Conservation (phyloP, 805 yeast genomes). For the Pichia sporocuriosa region DNA sequence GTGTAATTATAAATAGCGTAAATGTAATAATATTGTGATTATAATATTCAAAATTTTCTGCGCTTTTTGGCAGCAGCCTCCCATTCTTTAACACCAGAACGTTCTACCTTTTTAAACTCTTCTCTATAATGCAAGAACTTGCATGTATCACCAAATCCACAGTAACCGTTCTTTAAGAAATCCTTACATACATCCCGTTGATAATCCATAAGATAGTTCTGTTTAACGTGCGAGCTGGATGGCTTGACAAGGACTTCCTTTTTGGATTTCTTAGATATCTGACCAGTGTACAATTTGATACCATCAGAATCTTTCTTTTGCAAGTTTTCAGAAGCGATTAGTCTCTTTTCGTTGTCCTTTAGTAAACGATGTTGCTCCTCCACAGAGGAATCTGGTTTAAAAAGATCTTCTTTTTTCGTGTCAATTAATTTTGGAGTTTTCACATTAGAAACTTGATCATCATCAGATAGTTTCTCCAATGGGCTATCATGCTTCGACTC, state of each 20-base stretch:
- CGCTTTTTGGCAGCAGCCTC: slow-evolving; percentile 17
- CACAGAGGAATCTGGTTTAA: slow-evolving; percentile 20
- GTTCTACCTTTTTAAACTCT: slow-evolving; percentile 47
- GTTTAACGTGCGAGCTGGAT: slow-evolving; percentile 42
- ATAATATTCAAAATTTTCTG: slow-evolving; percentile 17
- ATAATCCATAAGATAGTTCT: slow-evolving; percentile 72
- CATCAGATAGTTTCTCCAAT: no score
- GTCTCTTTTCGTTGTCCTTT: slow-evolving; percentile 1
- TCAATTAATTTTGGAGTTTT: not conserved
- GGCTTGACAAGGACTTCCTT: slow-evolving; percentile 19
- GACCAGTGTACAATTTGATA: slow-evolving; percentile 27
- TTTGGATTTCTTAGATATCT: slow-evolving; percentile 9
- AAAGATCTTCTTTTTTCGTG: slow-evolving; percentile 7
- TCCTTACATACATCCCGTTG: slow-evolving; percentile 95
- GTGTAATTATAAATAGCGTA: not conserved
- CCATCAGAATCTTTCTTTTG: slow-evolving; percentile 19
- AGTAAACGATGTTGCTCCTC: slow-evolving; percentile 19
- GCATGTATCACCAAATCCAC: slow-evolving; percentile 97
- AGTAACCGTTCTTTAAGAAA: slow-evolving; percentile 81
- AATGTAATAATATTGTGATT: not conserved
- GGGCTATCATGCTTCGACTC: no score
- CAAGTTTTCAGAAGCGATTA: not conserved
- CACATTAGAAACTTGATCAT: not conserved
- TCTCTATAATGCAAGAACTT: slow-evolving; percentile 89
- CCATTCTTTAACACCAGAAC: slow-evolving; percentile 18